Conservation (phyloP, 306 rosid genomes). For the Ormosia semicastrata region DNA sequence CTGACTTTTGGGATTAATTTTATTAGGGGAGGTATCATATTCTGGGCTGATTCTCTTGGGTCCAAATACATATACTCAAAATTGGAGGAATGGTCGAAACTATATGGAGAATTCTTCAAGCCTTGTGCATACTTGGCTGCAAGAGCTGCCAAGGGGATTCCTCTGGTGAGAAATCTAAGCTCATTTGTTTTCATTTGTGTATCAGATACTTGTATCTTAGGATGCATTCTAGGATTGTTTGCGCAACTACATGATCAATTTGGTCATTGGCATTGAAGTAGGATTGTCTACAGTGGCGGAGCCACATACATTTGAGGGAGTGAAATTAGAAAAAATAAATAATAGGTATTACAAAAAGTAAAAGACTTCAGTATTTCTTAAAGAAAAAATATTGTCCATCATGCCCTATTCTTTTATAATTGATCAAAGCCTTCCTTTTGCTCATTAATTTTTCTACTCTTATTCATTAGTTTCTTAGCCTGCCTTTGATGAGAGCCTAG, state of each 20-base stretch:
- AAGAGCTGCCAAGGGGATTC: conserved; percentile 82
- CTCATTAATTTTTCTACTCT: too few relatives aligned
- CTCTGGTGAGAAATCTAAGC: conserved; percentile 63
- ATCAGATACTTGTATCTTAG: neutral
- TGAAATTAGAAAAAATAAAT: too few relatives aligned
- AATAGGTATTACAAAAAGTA: too few relatives aligned
- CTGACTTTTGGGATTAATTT: conserved; percentile 30
- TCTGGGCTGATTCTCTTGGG: conserved; percentile 96
- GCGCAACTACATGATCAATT: neutral
- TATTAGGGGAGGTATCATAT: conserved; percentile 89
- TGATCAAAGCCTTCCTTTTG: too few relatives aligned
- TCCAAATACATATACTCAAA: conserved; percentile 81
- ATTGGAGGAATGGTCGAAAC: conserved; percentile 79
- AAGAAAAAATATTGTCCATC: too few relatives aligned
- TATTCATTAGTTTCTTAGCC: too few relatives aligned
- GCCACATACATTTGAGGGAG: too few relatives aligned
- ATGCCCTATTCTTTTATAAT: too few relatives aligned
- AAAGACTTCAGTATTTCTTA: too few relatives aligned
- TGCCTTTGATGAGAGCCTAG: too few relatives aligned
- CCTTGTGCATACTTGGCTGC: conserved; percentile 88
- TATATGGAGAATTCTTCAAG: conserved; percentile 83
- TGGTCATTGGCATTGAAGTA: neutral
- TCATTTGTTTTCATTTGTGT: neutral
- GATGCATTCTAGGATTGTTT: neutral
- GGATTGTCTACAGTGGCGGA: neutral